Evolutionary conservation across 176 grass and related monocot species (phyloP), one percentile per base, ranked within the genome.

Genomic region (Oryza meyeriana): DNA sequence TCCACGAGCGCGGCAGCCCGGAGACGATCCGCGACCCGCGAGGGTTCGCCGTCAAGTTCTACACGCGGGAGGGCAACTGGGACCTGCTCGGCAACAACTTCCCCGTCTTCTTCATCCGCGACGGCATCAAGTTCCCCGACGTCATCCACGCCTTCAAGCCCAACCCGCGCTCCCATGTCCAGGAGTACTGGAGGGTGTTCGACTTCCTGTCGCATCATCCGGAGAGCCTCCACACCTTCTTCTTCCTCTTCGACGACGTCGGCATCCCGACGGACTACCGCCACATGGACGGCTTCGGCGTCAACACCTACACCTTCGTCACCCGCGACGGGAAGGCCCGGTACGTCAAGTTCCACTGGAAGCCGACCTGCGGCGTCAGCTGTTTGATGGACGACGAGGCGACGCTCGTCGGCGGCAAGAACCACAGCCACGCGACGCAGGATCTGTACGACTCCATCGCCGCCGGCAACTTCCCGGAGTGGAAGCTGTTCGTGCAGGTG

Each of bases 261-360:
- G 94, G 94, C 12, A 86, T 97, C 10, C 94, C 94, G 1, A 33
- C 87, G 0, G 80, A 97, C 72, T 97, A 97, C 87, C 84, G 94
- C 30, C 94, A 97, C 87, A 97, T 97, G 94, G 85, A 97, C 0
- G 94, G 94, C 0, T 97, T 97, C 64, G 91, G 94, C 6, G 94
- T 97, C 36, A 97, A 97, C 87, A 92, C 94, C 18, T 97, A 97
- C 91, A 92, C 91, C 48, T 94, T 97, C 81, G 81, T 97, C 58
- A 75, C 81, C 83, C 85, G 81, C 45, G 76, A 67, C 5, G 91
- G 89, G 0, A 97, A 92, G 65, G 3, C 78, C 0, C 28, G 70
- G 35, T 97, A 97, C 61, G 89, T 97, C 40, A 97, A 97, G 82
- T 97, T 97, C 85, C 94, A 97, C 76, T 97, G 94, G 94, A 83